Evolutionary conservation across 78 protist genomes (phyloP), one percentile per base, ranked within the genome.

Genomic region (Tieghemostelium lacteum): DNA sequence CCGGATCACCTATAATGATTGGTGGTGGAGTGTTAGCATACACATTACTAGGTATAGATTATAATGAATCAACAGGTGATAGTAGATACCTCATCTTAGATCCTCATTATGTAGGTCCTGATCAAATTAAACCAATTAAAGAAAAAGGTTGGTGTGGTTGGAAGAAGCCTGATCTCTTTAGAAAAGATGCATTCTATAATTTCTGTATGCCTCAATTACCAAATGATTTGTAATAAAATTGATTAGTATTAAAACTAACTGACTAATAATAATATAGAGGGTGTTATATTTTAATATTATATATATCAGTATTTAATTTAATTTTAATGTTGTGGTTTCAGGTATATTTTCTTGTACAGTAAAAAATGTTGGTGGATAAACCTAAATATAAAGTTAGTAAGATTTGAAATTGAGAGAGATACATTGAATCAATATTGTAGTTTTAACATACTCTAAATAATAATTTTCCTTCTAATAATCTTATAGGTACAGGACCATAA

Each of bases 11-110:
- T 16, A 54, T 95, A 37, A 95, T 95, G 97, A 92, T 95, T 71
- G 97, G 97, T 24, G 98, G 98, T 24, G 96, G 98, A 40, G 94
- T 89, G 24, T 77, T 94, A 39, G 98, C 98, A 5, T 92, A 95
- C 76, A 96, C 98, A 26, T 33, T 95, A 17, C 66, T 96, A 40
- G 98, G 98, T 52, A 66, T 96, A 29, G 93, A 87, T 34, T 87
- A 64, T 24, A 57, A 93, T 75, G 77, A 49, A 24, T 49, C 55
- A 36, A 93, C 93, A 8, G 93, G 95, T 7, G 95, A 80, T 17
- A 24, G 83, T 26, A 57, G 88, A 14, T 96, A 75, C 42, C 94
- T 96, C 16, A 96, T 96, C 37, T 75, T 96, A 5, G 98, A 96
- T 78, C 98, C 98, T 3, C 98, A 96, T 54, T 96, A 95, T 57